Evolutionary conservation across 2,329 filamentous ascomycete genomes (phyloP).

Genomic region (Fusarium anguioides): DNA sequence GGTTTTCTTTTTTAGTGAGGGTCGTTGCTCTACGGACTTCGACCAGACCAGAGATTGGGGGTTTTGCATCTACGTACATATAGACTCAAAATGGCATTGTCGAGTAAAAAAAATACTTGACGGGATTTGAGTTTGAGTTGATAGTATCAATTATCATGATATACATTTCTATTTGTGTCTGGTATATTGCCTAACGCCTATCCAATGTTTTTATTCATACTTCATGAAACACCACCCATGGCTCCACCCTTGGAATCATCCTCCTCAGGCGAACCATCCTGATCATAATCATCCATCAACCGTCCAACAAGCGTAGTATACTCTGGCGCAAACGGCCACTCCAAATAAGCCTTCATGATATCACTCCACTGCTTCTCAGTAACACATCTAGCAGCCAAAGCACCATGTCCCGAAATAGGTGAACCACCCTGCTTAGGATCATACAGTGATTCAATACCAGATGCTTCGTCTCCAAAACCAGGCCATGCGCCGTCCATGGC

Average conservation of each 20-base stretch:
- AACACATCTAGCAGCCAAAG: constrained; percentile 60
- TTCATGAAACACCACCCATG: not conserved
- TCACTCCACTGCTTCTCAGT: constrained; percentile 67
- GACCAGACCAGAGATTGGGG: constrained; percentile 23
- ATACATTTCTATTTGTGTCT: not conserved
- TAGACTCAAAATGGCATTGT: constrained; percentile 30
- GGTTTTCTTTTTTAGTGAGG: constrained; percentile 16
- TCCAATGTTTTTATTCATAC: constrained; percentile 3
- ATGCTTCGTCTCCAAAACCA: constrained; percentile 66
- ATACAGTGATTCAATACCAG: constrained; percentile 59
- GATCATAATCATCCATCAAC: constrained; percentile 47
- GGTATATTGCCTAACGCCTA: constrained; percentile 11
- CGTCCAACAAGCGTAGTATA: constrained; percentile 62
- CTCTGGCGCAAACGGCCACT: constrained; percentile 72
- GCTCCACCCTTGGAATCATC: constrained; percentile 44
- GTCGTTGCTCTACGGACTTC: constrained; percentile 21
- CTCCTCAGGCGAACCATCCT: constrained; percentile 25
- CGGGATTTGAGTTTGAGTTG: constrained; percentile 21
- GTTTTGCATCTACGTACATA: constrained; percentile 32
- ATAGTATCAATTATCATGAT: constrained; percentile 29
- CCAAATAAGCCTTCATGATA: constrained; percentile 68
- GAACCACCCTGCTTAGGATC: constrained; percentile 62
- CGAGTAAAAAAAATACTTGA: constrained; percentile 19
- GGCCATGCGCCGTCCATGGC: constrained; percentile 66
- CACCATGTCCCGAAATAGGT: constrained; percentile 52